phyloP scores from a whole-genome alignment of 2,329 filamentous ascomycete genomes.

The Aureobasidium uvarum region DNA sequence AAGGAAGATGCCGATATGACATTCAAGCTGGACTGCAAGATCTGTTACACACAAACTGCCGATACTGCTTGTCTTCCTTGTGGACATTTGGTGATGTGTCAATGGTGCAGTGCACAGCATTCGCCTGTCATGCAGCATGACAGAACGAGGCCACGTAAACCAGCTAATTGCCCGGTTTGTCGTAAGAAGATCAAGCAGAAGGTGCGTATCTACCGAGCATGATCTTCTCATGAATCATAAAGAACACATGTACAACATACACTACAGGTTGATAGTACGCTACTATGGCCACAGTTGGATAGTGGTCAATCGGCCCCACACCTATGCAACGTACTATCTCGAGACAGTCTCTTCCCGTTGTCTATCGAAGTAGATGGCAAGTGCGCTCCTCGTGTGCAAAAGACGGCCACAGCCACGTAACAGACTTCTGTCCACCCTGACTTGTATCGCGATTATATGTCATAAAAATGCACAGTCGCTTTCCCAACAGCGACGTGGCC shows the following conservation, averaged over 20 bases:
- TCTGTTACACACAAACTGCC: constrained; percentile 54
- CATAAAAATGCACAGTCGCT: too few species aligned
- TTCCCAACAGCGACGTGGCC: too few species aligned
- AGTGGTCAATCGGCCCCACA: not conserved
- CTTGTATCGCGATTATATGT: too few species aligned
- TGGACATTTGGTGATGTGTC: constrained; percentile 56
- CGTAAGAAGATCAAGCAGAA: constrained; percentile 49
- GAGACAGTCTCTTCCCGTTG: too few species aligned
- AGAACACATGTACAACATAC: not conserved
- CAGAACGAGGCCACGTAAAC: constrained; percentile 41
- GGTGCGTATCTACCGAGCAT: constrained; percentile 32
- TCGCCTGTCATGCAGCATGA: constrained; percentile 47
- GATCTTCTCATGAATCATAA: not conserved
- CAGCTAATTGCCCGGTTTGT: constrained; percentile 49
- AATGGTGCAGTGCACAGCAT: constrained; percentile 55
- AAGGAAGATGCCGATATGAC: constrained; percentile 52
- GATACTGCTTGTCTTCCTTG: constrained; percentile 55
- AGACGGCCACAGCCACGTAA: too few species aligned
- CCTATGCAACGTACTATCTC: not conserved
- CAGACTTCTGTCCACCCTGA: too few species aligned
- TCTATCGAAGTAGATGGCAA: too few species aligned
- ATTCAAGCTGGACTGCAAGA: constrained; percentile 52
- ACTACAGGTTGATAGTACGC: not conserved
- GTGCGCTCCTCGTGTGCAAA: too few species aligned
- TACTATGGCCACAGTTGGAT: not conserved